Evolutionary conservation across 352 stramenopile genomes (phyloP).

Genomic region (Phytopythium ostracodes): DNA sequence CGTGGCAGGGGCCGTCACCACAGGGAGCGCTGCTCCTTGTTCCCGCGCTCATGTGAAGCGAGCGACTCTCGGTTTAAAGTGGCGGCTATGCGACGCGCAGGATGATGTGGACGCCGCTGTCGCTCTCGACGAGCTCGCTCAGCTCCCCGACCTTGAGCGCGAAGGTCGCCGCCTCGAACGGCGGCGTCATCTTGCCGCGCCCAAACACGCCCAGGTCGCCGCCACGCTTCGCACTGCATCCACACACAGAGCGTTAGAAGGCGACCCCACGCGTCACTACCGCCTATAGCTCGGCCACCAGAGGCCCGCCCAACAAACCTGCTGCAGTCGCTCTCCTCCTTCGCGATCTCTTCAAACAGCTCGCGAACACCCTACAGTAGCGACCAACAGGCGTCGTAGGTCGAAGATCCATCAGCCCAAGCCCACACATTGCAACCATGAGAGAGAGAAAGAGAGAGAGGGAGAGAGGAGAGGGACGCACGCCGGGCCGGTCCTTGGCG

Average conservation of each 20-base stretch:
- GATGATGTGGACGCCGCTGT: conserved; percentile 97
- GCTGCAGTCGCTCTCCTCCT: conserved; percentile 87
- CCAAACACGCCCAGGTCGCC: conserved; percentile 89
- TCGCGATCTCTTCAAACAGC: conserved; percentile 84
- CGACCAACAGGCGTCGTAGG: too few relatives aligned
- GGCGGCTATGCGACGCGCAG: conserved; percentile 78
- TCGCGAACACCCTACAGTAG: conserved; percentile 38
- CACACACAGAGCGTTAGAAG: not conserved
- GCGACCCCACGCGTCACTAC: too few relatives aligned
- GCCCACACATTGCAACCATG: not conserved
- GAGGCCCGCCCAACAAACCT: conserved; percentile 36
- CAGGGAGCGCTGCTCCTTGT: not conserved
- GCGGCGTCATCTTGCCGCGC: conserved; percentile 90
- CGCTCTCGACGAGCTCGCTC: conserved; percentile 93
- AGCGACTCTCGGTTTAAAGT: not conserved
- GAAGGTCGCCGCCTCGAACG: conserved; percentile 92
- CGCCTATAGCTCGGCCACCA: not conserved
- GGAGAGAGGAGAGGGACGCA: conserved; percentile 12
- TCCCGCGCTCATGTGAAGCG: not conserved
- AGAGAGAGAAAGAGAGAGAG: too few relatives aligned
- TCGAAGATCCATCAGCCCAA: not conserved
- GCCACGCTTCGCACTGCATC: conserved; percentile 82
- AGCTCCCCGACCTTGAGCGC: conserved; percentile 91
- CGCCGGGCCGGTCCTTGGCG: conserved; percentile 58
- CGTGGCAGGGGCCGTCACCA: not conserved